These are phyloP conservation scores for Hypoxylon sp. DNA, from an alignment of 2,329 filamentous ascomycete species.

Conservation along the genomic window DNA sequence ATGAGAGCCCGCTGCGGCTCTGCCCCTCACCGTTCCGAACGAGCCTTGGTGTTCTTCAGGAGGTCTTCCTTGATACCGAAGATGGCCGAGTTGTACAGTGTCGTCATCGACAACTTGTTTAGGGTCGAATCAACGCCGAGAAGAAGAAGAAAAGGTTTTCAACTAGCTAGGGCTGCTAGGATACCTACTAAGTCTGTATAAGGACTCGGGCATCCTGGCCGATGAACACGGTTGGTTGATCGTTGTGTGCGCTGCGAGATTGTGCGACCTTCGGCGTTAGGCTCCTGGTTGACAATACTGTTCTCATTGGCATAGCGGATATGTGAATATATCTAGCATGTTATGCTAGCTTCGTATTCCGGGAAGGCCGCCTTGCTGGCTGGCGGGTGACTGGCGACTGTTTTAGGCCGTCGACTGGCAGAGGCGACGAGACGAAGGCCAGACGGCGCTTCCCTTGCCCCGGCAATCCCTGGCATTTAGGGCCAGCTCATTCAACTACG, in stretches of 20 bases:
- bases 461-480: conserved; percentile 19
- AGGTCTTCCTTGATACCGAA: conserved; percentile 7
- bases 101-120: too few species aligned
- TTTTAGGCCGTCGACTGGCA: not conserved
- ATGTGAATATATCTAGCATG: conserved; percentile 16
- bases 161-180: too few species aligned
- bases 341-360: conserved; percentile 11
- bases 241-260: conserved; percentile 8
- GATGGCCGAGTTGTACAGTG: not conserved
- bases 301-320: conserved; percentile 5
- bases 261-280: conserved; percentile 19
- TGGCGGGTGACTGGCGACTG: too few species aligned
- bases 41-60: not conserved
- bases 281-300: not conserved
- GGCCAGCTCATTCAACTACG: not conserved
- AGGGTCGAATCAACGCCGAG: too few species aligned
- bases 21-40: conserved; percentile 7
- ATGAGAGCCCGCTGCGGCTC: conserved; percentile 10
- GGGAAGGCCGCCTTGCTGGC: conserved; percentile 7
- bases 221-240: not conserved
- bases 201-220: not conserved
- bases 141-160: too few species aligned
- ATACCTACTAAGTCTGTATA: too few species aligned
- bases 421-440: conserved; percentile 1
- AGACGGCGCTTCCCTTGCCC: conserved; percentile 1